Conservation (phyloP, 164 flowering plant species). For the Vitis rotundifolia region DNA sequence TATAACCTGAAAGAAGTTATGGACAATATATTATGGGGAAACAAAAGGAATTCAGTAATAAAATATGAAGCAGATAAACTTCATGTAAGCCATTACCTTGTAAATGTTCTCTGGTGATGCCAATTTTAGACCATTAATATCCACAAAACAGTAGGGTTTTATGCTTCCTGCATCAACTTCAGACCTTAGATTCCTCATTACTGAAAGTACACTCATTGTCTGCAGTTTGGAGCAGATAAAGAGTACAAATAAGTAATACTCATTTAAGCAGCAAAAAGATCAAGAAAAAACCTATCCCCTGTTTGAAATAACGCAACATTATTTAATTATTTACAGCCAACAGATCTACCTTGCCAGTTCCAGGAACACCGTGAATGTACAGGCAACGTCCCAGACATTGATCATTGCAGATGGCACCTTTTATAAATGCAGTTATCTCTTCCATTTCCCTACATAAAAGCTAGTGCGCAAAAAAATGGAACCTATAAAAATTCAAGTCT, state of each 20-base stretch:
- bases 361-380: conserved; percentile 98
- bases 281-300: neutral
- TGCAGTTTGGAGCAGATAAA: conserved; percentile 37
- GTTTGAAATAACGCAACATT: neutral
- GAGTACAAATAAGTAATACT: conserved; percentile 7
- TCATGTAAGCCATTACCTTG: conserved; percentile 47
- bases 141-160: conserved; percentile 81
- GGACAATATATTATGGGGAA: neutral
- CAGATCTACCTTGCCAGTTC: conserved; percentile 87
- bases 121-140: conserved; percentile 90
- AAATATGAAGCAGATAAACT: neutral
- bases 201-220: conserved; percentile 97
- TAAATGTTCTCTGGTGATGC: conserved; percentile 91
- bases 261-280: conserved; percentile 4
- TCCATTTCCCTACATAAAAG: conserved; percentile 77
- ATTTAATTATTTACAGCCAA: neutral
- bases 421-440: conserved; percentile 81
- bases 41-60: neutral
- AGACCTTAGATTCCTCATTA: conserved; percentile 73
- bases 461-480: neutral
- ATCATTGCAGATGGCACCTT: conserved; percentile 78
- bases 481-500: neutral
- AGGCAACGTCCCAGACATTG: conserved; percentile 93
- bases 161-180: conserved; percentile 81
- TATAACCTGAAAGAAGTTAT: conserved; percentile 56